phyloP scores from a whole-genome alignment of 257 asterid genomes.

The Jacaranda copaia region DNA sequence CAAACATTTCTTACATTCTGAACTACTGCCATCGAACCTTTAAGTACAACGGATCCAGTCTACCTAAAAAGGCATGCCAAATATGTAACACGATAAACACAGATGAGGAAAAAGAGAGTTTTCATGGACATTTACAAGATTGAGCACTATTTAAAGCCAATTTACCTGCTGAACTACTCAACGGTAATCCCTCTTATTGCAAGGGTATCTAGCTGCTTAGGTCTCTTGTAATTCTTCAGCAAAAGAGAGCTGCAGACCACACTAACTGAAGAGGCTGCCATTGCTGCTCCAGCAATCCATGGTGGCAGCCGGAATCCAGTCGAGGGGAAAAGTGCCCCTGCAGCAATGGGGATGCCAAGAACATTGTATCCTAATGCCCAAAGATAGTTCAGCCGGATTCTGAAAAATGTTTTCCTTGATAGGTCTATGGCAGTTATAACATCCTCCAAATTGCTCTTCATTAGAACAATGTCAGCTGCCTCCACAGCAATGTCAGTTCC shows the following conservation, averaged over 20 bases:
- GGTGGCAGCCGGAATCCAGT: conserved; percentile 62
- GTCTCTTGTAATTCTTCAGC: conserved; percentile 55
- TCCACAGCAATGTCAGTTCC: conserved; percentile 90
- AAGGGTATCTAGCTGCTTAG: conserved; percentile 41
- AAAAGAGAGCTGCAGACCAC: conserved; percentile 69
- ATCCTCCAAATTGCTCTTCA: conserved; percentile 89
- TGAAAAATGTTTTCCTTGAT: conserved; percentile 63
- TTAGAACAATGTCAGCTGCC: conserved; percentile 86
- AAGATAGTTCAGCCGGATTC: conserved; percentile 73
- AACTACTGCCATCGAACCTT: neutral
- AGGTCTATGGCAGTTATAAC: conserved; percentile 81
- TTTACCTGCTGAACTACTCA: conserved; percentile 27
- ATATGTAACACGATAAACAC: neutral
- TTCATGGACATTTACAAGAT: conserved; percentile 20
- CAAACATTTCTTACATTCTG: too few species aligned
- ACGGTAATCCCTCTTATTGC: conserved; percentile 46
- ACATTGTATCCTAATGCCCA: conserved; percentile 84
- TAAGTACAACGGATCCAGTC: neutral
- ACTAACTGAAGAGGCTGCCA: conserved; percentile 66
- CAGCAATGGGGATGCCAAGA: conserved; percentile 79
- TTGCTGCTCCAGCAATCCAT: conserved; percentile 69
- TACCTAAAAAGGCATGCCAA: neutral
- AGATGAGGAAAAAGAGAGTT: neutral
- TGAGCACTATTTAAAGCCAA: neutral
- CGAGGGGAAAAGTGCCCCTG: conserved; percentile 70